These are phyloP conservation scores for Saxophila tyrrhenica DNA, from an alignment of 495 filamentous ascomycete genomes.

Conservation along the genomic window DNA sequence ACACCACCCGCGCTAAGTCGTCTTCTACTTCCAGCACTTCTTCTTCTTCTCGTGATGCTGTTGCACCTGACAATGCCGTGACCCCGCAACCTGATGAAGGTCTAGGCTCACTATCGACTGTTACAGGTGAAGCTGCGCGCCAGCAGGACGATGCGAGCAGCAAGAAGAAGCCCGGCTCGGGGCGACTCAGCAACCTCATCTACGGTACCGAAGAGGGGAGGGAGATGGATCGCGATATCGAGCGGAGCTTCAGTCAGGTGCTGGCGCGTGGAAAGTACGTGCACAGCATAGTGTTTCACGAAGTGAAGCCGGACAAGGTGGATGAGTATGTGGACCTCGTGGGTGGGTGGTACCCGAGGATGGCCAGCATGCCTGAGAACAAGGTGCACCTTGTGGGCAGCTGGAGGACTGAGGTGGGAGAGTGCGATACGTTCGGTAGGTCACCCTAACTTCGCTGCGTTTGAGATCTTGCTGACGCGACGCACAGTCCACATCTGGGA, in stretches of 20 bases:
- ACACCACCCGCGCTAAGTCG: slow-evolving; percentile 25
- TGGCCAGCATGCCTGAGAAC: slow-evolving; percentile 71
- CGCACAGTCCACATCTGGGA: slow-evolving; percentile 95
- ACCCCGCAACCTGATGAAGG: slow-evolving; percentile 5
- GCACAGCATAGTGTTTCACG: slow-evolving; percentile 93
- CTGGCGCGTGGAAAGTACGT: slow-evolving; percentile 96
- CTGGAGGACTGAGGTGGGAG: slow-evolving; percentile 96
- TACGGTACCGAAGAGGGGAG: slow-evolving; percentile 93
- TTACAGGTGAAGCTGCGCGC: slow-evolving; percentile 32
- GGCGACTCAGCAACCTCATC: slow-evolving; percentile 59
- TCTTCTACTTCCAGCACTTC: slow-evolving; percentile 33
- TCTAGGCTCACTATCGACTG: slow-evolving; percentile 26
- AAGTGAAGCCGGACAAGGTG: slow-evolving; percentile 89
- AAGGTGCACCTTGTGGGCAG: slow-evolving; percentile 93
- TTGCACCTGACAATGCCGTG: slow-evolving; percentile 7
- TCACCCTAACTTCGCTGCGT: too few species aligned
- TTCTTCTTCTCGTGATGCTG: slow-evolving; percentile 34
- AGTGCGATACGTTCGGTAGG: slow-evolving; percentile 93
- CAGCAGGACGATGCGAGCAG: slow-evolving; percentile 36
- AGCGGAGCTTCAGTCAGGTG: slow-evolving; percentile 86
- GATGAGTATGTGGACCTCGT: slow-evolving; percentile 89
- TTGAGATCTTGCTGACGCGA: neutral
- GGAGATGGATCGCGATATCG: slow-evolving; percentile 85
- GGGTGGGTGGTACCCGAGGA: slow-evolving; percentile 81
- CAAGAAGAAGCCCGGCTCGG: slow-evolving; percentile 34